Evolutionary conservation across 2,329 filamentous ascomycete genomes (phyloP).

Genomic region (Talaromyces funiculosus): DNA sequence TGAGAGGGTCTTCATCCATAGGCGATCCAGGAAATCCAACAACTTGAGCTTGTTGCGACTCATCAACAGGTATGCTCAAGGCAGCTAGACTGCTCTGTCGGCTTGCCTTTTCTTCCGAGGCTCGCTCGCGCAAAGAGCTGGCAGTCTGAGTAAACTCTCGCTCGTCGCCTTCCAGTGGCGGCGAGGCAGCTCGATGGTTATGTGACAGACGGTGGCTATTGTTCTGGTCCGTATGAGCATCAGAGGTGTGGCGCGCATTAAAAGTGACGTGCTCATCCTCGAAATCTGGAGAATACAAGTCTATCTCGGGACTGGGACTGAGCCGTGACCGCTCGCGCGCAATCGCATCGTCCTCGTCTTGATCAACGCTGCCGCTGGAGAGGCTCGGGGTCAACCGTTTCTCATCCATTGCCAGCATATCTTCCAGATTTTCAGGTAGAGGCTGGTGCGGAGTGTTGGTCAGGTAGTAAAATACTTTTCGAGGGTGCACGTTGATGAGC

Average conservation of each 20-base stretch:
- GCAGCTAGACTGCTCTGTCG: slow-evolving; percentile 35
- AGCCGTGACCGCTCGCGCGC: slow-evolving; percentile 57
- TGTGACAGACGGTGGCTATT: slow-evolving; percentile 48
- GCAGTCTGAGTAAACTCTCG: slow-evolving; percentile 96
- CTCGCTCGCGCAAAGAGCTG: slow-evolving; percentile 65
- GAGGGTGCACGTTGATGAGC: slow-evolving; percentile 83
- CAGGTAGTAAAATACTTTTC: slow-evolving; percentile 93
- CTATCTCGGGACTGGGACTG: slow-evolving; percentile 88
- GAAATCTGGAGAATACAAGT: slow-evolving; percentile 80
- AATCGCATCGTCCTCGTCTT: slow-evolving; percentile 63
- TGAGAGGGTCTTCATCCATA: slow-evolving; percentile 27
- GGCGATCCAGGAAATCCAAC: slow-evolving; percentile 25
- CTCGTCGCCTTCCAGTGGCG: slow-evolving; percentile 88
- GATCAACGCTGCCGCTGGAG: slow-evolving; percentile 65
- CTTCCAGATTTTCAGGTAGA: slow-evolving; percentile 61
- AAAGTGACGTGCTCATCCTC: slow-evolving; percentile 61
- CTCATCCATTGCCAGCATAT: slow-evolving; percentile 47
- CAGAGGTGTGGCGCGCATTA: slow-evolving; percentile 22
- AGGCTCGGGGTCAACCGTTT: slow-evolving; percentile 77
- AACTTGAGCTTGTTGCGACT: slow-evolving; percentile 22
- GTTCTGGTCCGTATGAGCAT: slow-evolving; percentile 5
- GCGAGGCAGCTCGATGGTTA: slow-evolving; percentile 69
- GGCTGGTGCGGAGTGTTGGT: slow-evolving; percentile 81
- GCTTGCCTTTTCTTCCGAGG: slow-evolving; percentile 33
- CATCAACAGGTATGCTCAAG: slow-evolving; percentile 11